A percentile compares a stretch with the other conserved stretches of the same genome.
Conservation (phyloP, 2,329 filamentous ascomycete genomes). For the Meredithiella fracta region DNA sequence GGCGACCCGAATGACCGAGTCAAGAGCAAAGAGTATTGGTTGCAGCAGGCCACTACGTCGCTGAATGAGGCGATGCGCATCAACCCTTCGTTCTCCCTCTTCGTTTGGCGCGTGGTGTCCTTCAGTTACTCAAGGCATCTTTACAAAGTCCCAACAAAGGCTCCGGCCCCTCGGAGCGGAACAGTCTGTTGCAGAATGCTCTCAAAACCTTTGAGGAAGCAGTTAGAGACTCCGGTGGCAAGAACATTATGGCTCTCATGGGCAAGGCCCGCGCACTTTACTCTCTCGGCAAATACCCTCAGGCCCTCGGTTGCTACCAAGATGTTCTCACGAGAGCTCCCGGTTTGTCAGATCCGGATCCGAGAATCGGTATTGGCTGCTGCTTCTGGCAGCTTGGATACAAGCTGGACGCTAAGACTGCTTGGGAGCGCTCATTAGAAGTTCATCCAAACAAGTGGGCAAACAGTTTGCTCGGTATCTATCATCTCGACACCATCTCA, state of each 20-base stretch:
- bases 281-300: slow-evolving; percentile 69
- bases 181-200: slow-evolving; percentile 68
- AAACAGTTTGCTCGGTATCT: slow-evolving; percentile 76
- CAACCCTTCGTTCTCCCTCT: slow-evolving; percentile 86
- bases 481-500: slow-evolving; percentile 74
- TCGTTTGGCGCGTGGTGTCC: slow-evolving; percentile 76
- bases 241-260: slow-evolving; percentile 83
- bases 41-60: slow-evolving; percentile 76
- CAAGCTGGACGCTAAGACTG: slow-evolving; percentile 78
- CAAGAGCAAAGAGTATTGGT: slow-evolving; percentile 84
- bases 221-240: slow-evolving; percentile 63
- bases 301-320: slow-evolving; percentile 74
- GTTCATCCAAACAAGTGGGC: slow-evolving; percentile 71
- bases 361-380: slow-evolving; percentile 86
- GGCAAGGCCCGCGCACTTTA: slow-evolving; percentile 78
- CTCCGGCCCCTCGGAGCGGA: slow-evolving; percentile 36
- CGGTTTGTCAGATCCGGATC: slow-evolving; percentile 78
- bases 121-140: slow-evolving; percentile 76
- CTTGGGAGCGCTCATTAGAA: slow-evolving; percentile 79
- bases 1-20: slow-evolving; percentile 46
- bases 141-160: slow-evolving; percentile 49
- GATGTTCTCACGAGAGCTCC: slow-evolving; percentile 74
- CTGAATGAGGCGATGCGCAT: slow-evolving; percentile 92
- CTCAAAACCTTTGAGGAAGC: slow-evolving; percentile 93
- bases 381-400: slow-evolving; percentile 95